Percentiles rank a stretch among this genome's conserved stretches.
These are phyloP conservation scores for Acanthamoeba triangularis DNA, from an alignment of 208 protist genomes.

Conservation along the genomic window DNA sequence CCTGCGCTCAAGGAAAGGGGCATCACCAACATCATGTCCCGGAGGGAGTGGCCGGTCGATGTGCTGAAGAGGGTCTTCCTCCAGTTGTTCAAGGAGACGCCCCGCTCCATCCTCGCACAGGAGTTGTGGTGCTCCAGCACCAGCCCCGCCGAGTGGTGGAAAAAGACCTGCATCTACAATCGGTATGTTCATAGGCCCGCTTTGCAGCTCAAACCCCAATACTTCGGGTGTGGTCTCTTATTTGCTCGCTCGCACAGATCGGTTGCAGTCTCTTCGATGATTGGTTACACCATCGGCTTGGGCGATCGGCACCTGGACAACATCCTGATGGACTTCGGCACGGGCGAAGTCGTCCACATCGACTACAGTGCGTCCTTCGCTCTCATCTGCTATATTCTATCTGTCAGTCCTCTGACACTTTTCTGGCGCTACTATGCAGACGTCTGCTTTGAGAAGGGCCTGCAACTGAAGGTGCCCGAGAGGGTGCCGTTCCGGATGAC, in stretches of 20 bases:
- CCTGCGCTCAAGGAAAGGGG: slow-evolving; percentile 76
- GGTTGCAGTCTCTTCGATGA: slow-evolving; percentile 94
- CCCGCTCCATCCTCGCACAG: slow-evolving; percentile 26
- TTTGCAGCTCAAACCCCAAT: not conserved
- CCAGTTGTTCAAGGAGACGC: slow-evolving; percentile 81
- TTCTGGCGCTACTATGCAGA: not conserved
- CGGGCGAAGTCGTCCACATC: slow-evolving; percentile 97
- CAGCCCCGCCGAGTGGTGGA: slow-evolving; percentile 58
- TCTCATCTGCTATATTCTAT: not conserved
- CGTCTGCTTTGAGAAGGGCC: slow-evolving; percentile 97
- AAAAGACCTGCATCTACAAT: slow-evolving; percentile 70
- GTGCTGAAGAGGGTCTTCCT: slow-evolving; percentile 61
- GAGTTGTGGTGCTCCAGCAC: slow-evolving; percentile 67
- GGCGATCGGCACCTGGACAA: slow-evolving; percentile 98
- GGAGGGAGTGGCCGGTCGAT: slow-evolving; percentile 85
- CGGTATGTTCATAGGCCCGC: not conserved
- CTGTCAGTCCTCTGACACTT: not conserved
- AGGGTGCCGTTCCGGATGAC: slow-evolving; percentile 98
- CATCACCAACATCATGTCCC: slow-evolving; percentile 62
- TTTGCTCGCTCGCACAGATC: not conserved
- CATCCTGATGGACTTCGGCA: slow-evolving; percentile 95
- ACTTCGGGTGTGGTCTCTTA: not conserved
- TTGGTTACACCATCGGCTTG: slow-evolving; percentile 97
- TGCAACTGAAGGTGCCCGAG: slow-evolving; percentile 95
- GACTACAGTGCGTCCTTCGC: slow-evolving; percentile 93